phyloP scores from a whole-genome alignment of 176 grass and related monocot genomes.

The Ensete glaucum region DNA sequence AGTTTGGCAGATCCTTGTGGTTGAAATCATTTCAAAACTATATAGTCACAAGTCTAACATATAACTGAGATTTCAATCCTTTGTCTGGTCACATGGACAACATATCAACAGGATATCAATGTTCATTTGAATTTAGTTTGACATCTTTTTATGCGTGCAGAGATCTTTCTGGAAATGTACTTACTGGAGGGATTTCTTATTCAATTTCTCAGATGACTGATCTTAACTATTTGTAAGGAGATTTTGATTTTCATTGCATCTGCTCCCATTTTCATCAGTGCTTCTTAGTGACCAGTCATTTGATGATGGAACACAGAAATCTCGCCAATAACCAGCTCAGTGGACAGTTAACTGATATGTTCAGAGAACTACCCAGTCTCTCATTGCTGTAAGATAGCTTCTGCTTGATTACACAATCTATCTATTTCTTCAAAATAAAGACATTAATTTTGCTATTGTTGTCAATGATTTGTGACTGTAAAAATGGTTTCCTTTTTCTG shows the following conservation, averaged over 20 bases:
- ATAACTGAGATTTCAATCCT: neutral
- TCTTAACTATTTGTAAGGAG: constrained; percentile 59
- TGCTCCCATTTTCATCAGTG: neutral
- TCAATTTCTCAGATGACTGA: constrained; percentile 90
- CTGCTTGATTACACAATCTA: neutral
- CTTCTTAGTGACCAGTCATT: constrained; percentile 2
- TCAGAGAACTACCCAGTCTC: constrained; percentile 57
- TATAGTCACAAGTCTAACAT: neutral
- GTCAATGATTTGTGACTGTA: neutral
- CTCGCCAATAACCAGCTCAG: constrained; percentile 58
- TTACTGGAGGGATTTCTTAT: constrained; percentile 67
- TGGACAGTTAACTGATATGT: constrained; percentile 90
- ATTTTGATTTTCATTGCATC: neutral
- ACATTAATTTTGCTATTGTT: neutral
- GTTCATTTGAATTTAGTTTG: constrained; percentile 4
- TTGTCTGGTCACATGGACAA: neutral
- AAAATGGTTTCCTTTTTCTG: neutral
- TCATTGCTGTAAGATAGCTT: constrained; percentile 53
- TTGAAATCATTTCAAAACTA: neutral
- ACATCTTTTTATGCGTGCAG: constrained; percentile 26
- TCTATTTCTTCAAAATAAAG: neutral
- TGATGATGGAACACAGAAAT: constrained; percentile 46
- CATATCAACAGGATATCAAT: neutral
- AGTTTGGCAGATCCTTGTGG: neutral
- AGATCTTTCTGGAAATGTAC: constrained; percentile 66